Base-by-base conservation (phyloP, 495 filamentous ascomycete genomes). In the Hyaloscypha variabilis region DNA sequence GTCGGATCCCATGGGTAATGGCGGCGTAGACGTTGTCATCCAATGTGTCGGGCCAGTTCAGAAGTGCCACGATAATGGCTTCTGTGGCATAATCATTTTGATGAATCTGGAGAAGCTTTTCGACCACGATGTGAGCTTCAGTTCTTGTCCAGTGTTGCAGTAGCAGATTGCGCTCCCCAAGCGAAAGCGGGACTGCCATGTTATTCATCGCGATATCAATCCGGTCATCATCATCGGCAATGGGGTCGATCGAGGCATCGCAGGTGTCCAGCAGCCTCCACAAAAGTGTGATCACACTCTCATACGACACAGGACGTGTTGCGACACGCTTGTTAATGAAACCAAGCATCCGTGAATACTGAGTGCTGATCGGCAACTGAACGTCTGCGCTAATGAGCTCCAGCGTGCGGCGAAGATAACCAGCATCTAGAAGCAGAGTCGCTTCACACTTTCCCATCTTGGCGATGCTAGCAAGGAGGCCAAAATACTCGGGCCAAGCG, bases 401-500 rank as follows among this genome's bases (percentile, higher is more conserved):
- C 30, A 93, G 62, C 58, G 86, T 83, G 52, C 78, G 82, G 46
- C 74, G 73, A 21, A 93, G 74, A 65, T 87, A 86, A 1, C 80
- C 81, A 51, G 74, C 77, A 30, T 82, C 78, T 25, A 93, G 78
- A 30, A 92, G 75, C 6, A 81, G 67, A 6, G 76, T 75, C 10
- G 81, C 75, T 72, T 91, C 85, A 14, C 78, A 68, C 6, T 74
- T 70, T 1, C 89, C 88, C 55, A 88, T 72, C 30, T 75, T 79
- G 25, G 84, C 84, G 66, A 94, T 85, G 19, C 80, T 76, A 29
- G 81, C 69, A 65, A 94, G 77, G 34, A 91, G 81, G 28, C 85
- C 86, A 69, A 95, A 95, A 52, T 90, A 93, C 70, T 96, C 92
- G 49, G 87, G 85, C 92, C 92, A 96, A 10, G 87, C 82, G 31